Evolutionary conservation across 2,329 filamentous ascomycete genomes (phyloP), one percentile per base, ranked within the genome.

Genomic region (Zasmidium angulare): DNA sequence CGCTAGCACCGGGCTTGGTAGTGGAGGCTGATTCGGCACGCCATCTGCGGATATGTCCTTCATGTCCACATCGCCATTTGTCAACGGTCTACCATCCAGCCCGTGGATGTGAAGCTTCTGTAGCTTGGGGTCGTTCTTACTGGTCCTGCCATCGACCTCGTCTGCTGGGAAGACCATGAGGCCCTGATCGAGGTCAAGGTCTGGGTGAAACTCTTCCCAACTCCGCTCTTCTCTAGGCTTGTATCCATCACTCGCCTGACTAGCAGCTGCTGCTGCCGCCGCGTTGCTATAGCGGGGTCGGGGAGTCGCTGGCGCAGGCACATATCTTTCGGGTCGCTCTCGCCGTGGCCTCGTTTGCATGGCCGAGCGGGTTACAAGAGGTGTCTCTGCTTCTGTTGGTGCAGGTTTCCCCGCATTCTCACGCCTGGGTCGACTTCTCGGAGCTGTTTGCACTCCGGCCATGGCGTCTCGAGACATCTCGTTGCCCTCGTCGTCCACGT

Each of bases 131-230:
- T 75, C 74, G 20, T 68, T 72, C 50, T 63, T 64, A 46, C 59
- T 66, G 22, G 59, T 78, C 46, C 86, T 80, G 20, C 91, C 91
- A 72, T 98, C 93, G 6, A 98, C 88, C 65, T 96, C 90, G 63
- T 95, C 88, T 1, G 92, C 87, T 51, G 84, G 86, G 71, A 93
- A 93, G 2, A 96, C 81, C 66, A 89, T 86, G 64, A 97, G 89
- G 2, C 84, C 85, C 12, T 84, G 84, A 58, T 96, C 91, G 51
- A 97, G 92, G 77, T 98, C 93, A 54, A 99, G 84, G 69, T 97
- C 91, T 0, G 91, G 92, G 75, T 99, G 95, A 65, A 98, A 98
- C 74, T 99, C 95, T 71, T 97, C 93, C 92, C 93, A 99, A 54
- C 91, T 91, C 63, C 93, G 87, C 78, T 99, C 95, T 77, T 99